These are phyloP conservation scores for Aspergillus sp. DNA, from an alignment of 2,329 filamentous ascomycete species.

Conservation along the genomic window DNA sequence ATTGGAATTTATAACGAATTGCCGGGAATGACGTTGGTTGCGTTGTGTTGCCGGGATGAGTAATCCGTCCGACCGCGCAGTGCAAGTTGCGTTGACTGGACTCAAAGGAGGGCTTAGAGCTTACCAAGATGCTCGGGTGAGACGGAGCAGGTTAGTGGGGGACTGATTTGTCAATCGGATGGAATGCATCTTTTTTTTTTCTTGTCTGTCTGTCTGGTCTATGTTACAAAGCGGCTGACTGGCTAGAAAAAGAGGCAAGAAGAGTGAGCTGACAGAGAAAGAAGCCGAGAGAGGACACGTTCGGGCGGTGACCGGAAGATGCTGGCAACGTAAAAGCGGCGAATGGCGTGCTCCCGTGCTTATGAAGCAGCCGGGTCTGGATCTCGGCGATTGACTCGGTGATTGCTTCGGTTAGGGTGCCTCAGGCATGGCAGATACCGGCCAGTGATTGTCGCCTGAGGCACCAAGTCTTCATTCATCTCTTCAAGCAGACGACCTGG, in stretches of 20 bases:
- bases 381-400: background rate
- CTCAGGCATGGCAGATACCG: slow-evolving; percentile 6
- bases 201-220: background rate
- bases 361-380: slow-evolving; percentile 33
- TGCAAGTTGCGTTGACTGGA: background rate
- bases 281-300: background rate
- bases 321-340: slow-evolving; percentile 7
- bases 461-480: too few species aligned
- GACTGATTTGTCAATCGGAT: slow-evolving; percentile 14
- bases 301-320: background rate
- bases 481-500: too few species aligned
- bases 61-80: slow-evolving; percentile 17
- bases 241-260: background rate
- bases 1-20: slow-evolving; percentile 8
- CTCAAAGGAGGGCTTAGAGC: slow-evolving; percentile 1
- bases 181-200: slow-evolving; percentile 11
- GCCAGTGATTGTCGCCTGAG: too few species aligned
- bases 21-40: slow-evolving; percentile 28
- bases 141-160: slow-evolving; percentile 4
- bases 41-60: slow-evolving; percentile 19
- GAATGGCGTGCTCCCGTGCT: slow-evolving; percentile 35
- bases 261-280: slow-evolving; percentile 9
- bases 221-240: background rate
- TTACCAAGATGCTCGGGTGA: slow-evolving; percentile 17
- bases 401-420: background rate